phyloP scores from a whole-genome alignment of 108 stramenopile species.

The Skeletonema costatum region DNA sequence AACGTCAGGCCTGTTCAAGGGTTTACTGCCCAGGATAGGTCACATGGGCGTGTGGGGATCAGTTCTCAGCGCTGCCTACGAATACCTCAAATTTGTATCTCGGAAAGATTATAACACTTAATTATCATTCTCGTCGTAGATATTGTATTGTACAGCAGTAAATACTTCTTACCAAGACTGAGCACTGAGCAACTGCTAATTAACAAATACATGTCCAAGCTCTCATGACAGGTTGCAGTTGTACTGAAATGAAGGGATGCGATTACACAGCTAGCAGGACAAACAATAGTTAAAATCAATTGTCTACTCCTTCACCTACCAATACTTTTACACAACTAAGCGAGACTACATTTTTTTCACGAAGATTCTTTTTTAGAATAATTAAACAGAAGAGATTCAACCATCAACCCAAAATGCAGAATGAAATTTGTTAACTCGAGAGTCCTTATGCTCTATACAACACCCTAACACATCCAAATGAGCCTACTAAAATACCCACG shows the following conservation, averaged over 20 bases:
- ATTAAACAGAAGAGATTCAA: conserved; percentile 3
- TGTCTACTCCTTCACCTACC: too few relatives aligned
- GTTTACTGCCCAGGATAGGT: conserved; percentile 42
- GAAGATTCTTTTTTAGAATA: neutral
- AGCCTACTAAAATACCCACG: conserved; percentile 1
- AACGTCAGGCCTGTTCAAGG: conserved; percentile 43
- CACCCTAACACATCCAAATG: neutral
- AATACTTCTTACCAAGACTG: too few relatives aligned
- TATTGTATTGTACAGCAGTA: too few relatives aligned
- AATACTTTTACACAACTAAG: too few relatives aligned
- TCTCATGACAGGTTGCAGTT: too few relatives aligned
- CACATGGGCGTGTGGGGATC: conserved; percentile 60
- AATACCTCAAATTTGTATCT: conserved; percentile 45
- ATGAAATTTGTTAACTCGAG: conserved; percentile 30
- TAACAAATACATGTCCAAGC: too few relatives aligned
- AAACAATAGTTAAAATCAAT: too few relatives aligned
- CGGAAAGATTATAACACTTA: conserved; percentile 40
- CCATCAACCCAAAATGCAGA: conserved; percentile 1
- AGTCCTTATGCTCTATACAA: neutral
- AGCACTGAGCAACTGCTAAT: too few relatives aligned
- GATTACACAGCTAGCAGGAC: too few relatives aligned
- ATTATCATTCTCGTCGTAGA: neutral
- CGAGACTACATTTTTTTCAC: neutral
- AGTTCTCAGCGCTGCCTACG: conserved; percentile 47
- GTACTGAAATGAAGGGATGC: too few relatives aligned